Conservation (phyloP, 208 protist species). For the Trichomonas vaginalis region DNA sequence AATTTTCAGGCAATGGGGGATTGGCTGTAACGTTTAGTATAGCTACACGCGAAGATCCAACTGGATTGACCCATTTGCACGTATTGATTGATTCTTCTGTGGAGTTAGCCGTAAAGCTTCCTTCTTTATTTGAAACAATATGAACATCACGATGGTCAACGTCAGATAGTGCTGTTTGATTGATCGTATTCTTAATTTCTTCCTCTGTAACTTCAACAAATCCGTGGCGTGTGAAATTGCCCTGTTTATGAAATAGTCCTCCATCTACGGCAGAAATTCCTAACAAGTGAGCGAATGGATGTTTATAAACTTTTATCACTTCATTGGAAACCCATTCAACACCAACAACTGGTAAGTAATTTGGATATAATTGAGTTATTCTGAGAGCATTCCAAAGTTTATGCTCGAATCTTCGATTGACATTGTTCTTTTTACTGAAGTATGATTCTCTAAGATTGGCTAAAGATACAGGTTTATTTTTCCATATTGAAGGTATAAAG, state of each 20-base stretch:
- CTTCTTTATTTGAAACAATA: background rate
- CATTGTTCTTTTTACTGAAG: background rate
- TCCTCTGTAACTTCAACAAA: background rate
- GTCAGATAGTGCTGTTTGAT: background rate
- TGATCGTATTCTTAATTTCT: background rate
- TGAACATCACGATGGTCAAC: background rate
- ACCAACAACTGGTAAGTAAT: background rate
- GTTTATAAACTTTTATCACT: background rate
- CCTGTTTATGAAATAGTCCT: background rate
- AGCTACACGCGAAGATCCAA: background rate
- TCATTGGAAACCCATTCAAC: background rate
- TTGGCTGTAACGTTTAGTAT: no score
- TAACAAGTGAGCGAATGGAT: background rate
- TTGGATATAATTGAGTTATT: background rate
- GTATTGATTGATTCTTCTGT: background rate
- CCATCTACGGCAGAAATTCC: background rate
- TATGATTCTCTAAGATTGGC: background rate
- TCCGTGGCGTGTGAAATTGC: background rate
- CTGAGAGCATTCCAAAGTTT: background rate
- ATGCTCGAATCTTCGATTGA: background rate
- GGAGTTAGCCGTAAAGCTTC: background rate
- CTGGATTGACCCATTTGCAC: background rate
- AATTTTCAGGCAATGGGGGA: no score
- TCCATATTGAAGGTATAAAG: background rate
- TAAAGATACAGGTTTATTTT: background rate